Base-by-base conservation (phyloP, 768 basidiomycete genomes). In the Gymnopilus dilepis region DNA sequence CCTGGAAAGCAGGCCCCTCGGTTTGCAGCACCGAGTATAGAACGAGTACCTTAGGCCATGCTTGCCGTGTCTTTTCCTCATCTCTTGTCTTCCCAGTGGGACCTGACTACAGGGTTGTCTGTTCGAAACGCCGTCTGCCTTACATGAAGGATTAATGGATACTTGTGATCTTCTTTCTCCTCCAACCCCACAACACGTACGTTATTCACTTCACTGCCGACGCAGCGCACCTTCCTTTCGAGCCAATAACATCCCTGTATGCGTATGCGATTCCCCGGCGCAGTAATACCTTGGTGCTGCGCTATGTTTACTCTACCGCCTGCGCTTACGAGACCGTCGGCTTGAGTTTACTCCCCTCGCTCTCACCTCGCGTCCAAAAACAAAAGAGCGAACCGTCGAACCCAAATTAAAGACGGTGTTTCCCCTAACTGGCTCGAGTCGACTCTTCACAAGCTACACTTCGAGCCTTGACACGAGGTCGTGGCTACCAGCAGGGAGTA, bases 351-450 rank as follows among this genome's bases (percentile, higher is more conserved):
- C 9, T 50, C 47, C 45, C 47, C 11, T 26, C 45, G 11, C 45
- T 50, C 47, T 31, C 47, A 50, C 15, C 47, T 50, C 47, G 11
- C 22, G 28, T 50, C 47, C 47, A 31, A 50, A 50, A 50, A 50
- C 47, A 31, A 50, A 50, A 50, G n/a, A 37, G 47, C 8, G 47
- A 50, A 50, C 47, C 47, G 15, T 30, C 47, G 26, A 28, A 22
- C 47, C 47, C 28, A 50, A 50, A 50, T 50, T 50, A 50, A 50
- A 50, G 47, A 50, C 15, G 47, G 47, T n/a, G 17, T 31, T 50
- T 3, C 9, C 47, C 6, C 28, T 17, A 50, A 50, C n/a, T 50
- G 47, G 47, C 26, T 31, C 47, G 47, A 50, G 47, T 50, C 47
- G 47, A 50, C 26, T 28, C 47, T 28, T 28, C 6, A 13, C 28